phyloP scores from a whole-genome alignment of 2,329 filamentous ascomycete genomes.

The Scortechinia acanthostroma region DNA sequence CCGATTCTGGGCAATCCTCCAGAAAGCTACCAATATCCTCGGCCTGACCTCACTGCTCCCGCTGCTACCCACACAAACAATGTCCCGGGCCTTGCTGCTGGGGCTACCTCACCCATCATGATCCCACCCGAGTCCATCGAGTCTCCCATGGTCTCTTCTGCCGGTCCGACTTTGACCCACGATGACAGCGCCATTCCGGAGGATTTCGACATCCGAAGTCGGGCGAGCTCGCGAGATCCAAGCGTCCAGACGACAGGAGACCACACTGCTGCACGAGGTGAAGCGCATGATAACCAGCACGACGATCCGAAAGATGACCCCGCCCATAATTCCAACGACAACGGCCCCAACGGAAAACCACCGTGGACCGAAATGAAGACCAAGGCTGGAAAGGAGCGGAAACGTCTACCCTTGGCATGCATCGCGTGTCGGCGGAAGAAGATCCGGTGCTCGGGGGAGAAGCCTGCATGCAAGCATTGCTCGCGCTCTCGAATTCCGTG shows the following conservation, averaged over 20 bases:
- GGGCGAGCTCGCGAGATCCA: constrained; percentile 21
- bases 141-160: constrained; percentile 10
- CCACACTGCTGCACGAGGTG: constrained; percentile 9
- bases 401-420: constrained; percentile 84
- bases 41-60: too few relatives aligned
- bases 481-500: constrained; percentile 86
- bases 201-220: constrained; percentile 21
- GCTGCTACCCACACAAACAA: constrained; percentile 17
- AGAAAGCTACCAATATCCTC: too few relatives aligned
- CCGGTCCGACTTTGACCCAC: constrained; percentile 13
- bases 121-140: constrained; percentile 19
- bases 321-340: constrained; percentile 11
- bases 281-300: not conserved
- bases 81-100: constrained; percentile 18
- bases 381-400: constrained; percentile 91
- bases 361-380: constrained; percentile 80
- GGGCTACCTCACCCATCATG: constrained; percentile 26
- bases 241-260: constrained; percentile 14
- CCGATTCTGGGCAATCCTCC: too few relatives aligned
- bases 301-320: constrained; percentile 3
- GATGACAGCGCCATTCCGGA: constrained; percentile 15
- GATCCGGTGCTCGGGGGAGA: constrained; percentile 94
- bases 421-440: constrained; percentile 96
- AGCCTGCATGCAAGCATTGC: constrained; percentile 95
- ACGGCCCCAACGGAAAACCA: constrained; percentile 33